phyloP scores from a whole-genome alignment of 2,329 filamentous ascomycete species.

The Fusarium solani-melongenae region DNA sequence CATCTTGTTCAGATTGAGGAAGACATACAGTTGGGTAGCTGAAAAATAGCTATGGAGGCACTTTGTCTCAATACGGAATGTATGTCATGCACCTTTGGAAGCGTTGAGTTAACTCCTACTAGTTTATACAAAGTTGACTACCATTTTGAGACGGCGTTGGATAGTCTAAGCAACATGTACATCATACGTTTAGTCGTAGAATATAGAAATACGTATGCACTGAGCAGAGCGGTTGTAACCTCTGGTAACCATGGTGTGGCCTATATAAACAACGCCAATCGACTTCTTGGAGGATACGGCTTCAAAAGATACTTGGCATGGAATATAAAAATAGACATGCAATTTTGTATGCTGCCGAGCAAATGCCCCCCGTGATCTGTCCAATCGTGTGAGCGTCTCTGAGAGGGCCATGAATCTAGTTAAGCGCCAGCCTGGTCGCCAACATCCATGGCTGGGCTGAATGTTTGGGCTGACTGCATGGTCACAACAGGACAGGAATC shows the following conservation, averaged over 20 bases:
- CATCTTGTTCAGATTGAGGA: neutral
- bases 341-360: neutral
- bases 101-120: too few species aligned
- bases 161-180: neutral
- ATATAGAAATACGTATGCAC: neutral
- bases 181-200: neutral
- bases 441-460: neutral
- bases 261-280: too few species aligned
- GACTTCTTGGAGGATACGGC: neutral
- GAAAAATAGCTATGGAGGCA: too few species aligned
- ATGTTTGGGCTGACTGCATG: neutral
- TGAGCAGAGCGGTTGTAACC: too few species aligned
- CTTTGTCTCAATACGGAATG: too few species aligned
- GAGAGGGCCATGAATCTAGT: neutral
- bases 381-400: neutral
- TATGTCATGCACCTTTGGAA: too few species aligned
- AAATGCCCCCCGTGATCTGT: neutral
- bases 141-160: too few species aligned
- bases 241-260: too few species aligned
- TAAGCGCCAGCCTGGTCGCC: neutral
- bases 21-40: neutral
- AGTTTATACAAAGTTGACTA: too few species aligned
- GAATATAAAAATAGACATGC: neutral
- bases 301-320: neutral
- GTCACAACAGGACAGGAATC: neutral